These are phyloP conservation scores for Umbelopsis ramanniana DNA, from an alignment of 192 early-diverging fungal genomes.

Conservation along the genomic window DNA sequence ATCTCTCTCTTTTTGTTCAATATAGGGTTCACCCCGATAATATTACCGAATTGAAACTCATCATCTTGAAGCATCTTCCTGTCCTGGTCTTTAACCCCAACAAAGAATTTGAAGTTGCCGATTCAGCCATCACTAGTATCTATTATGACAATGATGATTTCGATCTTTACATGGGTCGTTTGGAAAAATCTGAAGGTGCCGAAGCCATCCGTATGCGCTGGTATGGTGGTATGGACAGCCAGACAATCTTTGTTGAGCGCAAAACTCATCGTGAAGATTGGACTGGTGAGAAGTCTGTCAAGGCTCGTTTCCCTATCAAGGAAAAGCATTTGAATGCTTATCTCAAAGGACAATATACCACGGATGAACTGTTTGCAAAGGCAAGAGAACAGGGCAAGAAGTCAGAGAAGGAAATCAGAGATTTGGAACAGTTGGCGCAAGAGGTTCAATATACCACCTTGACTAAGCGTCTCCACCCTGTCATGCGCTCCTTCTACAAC, in stretches of 20 bases:
- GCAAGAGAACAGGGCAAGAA: slow-evolving; percentile 77
- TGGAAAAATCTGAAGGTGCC: slow-evolving; percentile 93
- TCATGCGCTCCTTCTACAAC: slow-evolving; percentile 96
- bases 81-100: slow-evolving; percentile 92
- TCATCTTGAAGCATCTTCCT: slow-evolving; percentile 92
- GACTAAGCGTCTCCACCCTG: slow-evolving; percentile 78
- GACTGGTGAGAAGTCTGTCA: slow-evolving; percentile 95
- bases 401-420: slow-evolving; percentile 83
- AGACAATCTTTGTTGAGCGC: slow-evolving; percentile 95
- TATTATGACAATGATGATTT: slow-evolving; percentile 98
- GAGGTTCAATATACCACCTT: slow-evolving; percentile 78
- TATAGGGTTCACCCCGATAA: slow-evolving; percentile 90
- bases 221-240: slow-evolving; percentile 91
- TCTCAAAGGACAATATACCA: slow-evolving; percentile 76
- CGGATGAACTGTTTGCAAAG: slow-evolving; percentile 82
- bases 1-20: not conserved
- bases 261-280: slow-evolving; percentile 98
- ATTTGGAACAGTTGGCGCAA: slow-evolving; percentile 69
- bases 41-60: slow-evolving; percentile 93
- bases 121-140: slow-evolving; percentile 93
- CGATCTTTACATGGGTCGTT: slow-evolving; percentile 89
- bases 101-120: slow-evolving; percentile 66
- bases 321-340: slow-evolving; percentile 95
- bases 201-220: slow-evolving; percentile 94
- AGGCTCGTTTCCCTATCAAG: slow-evolving; percentile 95